Base-by-base conservation (phyloP, 306 rosid species). In the Pyrus pyrifolia region DNA sequence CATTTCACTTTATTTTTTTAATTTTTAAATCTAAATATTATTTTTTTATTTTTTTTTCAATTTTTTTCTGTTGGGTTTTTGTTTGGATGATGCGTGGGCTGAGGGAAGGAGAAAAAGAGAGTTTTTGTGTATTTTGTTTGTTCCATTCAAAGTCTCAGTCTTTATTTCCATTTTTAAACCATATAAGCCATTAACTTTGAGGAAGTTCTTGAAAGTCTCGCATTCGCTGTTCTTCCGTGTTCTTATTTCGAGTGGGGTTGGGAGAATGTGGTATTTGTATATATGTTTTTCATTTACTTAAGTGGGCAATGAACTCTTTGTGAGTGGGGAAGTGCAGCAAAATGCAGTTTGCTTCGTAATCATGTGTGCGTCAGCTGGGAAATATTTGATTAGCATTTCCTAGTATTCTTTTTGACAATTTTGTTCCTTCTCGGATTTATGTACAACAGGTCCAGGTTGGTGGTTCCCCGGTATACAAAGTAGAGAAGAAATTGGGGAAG, bases 401-500 rank as follows among this genome's bases (percentile, higher is more conserved):
- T 15, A 4, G 21, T 49, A 49, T 51, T 22, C 4, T 58, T 49
- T 29, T 49, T 29, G 67, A 15, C 38, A 35, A 23, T 23, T 75
- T 64, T 25, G 33, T 70, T 23, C 25, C 2, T 64, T 79, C 18
- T 70, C 23, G 68, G 15, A 59, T 68, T 80, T 62, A 12, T 49
- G 51, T n/a, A 42, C 73, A 66, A 82, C 83, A 80, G 93, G 84
- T 81, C 66, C 85, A 82, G 81, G 89, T 86, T 74, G 89, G 89
- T 55, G 89, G 89, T 75, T 86, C 89, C 33, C 89, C 89, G 12
- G 51, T 75, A 30, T 86, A 86, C 81, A 80, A 73, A 80, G 69
- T 75, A 25, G 89, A 83, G 23, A 83, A 67, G 61, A 86, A 86
- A 80, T 77, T 86, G 78, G 98, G 97, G 7, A 91, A 93, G 81